Percentiles rank a stretch among this genome's conserved stretches.
phyloP scores from a whole-genome alignment of 345 rosid species.

The Sonneratia caseolaris region DNA sequence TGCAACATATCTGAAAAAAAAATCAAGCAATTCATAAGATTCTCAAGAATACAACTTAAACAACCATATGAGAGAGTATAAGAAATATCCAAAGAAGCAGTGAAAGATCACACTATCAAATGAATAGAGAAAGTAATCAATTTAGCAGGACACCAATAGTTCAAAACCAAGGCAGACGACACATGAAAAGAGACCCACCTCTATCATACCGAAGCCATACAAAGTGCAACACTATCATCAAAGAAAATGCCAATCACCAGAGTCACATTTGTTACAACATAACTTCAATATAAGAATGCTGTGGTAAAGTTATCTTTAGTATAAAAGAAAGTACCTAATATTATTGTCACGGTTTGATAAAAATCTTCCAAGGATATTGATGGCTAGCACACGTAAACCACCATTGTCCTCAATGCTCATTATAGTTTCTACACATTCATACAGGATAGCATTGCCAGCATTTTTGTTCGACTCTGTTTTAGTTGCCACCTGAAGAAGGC shows the following conservation, averaged over 20 bases:
- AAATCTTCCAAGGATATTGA: conserved; percentile 94
- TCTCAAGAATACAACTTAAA: background rate
- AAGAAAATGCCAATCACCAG: background rate
- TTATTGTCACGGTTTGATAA: conserved; percentile 98
- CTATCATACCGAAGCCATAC: background rate
- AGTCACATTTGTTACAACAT: background rate
- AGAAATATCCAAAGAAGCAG: background rate
- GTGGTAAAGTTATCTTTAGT: background rate
- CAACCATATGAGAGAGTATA: background rate
- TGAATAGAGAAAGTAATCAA: background rate
- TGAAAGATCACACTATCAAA: background rate
- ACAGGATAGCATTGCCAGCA: conserved; percentile 97
- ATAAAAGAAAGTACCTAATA: conserved; percentile 54
- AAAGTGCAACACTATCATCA: background rate
- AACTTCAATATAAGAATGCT: background rate
- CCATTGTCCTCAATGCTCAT: conserved; percentile 95
- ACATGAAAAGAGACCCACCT: background rate
- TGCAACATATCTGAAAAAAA: conserved; percentile 76
- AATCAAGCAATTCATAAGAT: conserved; percentile 10
- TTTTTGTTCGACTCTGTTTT: conserved; percentile 97
- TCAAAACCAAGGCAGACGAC: background rate
- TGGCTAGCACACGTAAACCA: conserved; percentile 97
- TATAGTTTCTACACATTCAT: conserved; percentile 95
- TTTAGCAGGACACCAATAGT: background rate
- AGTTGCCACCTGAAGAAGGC: conserved; percentile 71